phyloP scores from a whole-genome alignment of 2,329 filamentous ascomycete species.

The Verticillium dahliae region DNA sequence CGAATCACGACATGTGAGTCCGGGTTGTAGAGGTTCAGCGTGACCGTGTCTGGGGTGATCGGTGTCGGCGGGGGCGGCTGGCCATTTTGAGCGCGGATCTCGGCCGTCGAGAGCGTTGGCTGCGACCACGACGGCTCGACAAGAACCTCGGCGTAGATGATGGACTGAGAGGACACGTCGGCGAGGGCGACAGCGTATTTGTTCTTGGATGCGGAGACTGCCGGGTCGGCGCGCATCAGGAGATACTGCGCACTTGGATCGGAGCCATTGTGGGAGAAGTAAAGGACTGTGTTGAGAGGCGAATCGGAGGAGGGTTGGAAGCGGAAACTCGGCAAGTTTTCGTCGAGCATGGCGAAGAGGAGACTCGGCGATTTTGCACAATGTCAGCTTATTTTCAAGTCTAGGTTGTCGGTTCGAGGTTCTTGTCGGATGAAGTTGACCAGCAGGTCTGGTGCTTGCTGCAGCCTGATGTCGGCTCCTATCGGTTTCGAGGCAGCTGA shows the following conservation, averaged over 20 bases:
- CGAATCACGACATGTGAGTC: slow-evolving; percentile 73
- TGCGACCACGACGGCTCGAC: slow-evolving; percentile 82
- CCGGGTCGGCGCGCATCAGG: slow-evolving; percentile 69
- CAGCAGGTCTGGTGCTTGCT: not conserved
- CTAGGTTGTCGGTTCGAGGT: not conserved
- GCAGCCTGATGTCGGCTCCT: not conserved
- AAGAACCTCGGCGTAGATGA: slow-evolving; percentile 82
- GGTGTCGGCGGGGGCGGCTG: slow-evolving; percentile 56
- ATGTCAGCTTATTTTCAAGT: not conserved
- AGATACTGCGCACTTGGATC: slow-evolving; percentile 75
- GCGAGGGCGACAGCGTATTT: slow-evolving; percentile 82
- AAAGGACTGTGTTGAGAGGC: slow-evolving; percentile 49
- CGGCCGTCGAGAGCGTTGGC: slow-evolving; percentile 72
- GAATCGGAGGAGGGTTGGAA: slow-evolving; percentile 46
- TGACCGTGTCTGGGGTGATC: slow-evolving; percentile 69
- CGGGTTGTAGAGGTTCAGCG: slow-evolving; percentile 88
- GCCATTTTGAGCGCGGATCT: slow-evolving; percentile 64
- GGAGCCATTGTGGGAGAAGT: slow-evolving; percentile 65
- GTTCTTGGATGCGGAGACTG: slow-evolving; percentile 64
- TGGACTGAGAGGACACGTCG: slow-evolving; percentile 72
- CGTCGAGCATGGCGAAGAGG: slow-evolving; percentile 67
- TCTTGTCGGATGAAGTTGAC: not conserved
- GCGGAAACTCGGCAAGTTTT: slow-evolving; percentile 75
- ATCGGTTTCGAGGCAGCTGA: not conserved
- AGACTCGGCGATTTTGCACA: not conserved